Conservation (phyloP, 345 rosid genomes). For the Firmiana major region DNA sequence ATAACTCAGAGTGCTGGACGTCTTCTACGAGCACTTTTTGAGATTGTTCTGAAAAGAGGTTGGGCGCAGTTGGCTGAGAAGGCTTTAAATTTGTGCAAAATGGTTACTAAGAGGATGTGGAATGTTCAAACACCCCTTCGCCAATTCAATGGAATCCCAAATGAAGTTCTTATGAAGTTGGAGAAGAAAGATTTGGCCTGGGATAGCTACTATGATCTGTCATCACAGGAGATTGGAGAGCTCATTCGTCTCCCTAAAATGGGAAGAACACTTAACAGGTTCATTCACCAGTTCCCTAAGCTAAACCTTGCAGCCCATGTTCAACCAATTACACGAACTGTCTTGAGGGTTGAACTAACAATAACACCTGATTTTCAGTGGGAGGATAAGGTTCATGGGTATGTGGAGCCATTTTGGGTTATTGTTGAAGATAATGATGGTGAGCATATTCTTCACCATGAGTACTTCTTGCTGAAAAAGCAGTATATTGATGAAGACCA, state of each 20-base stretch:
- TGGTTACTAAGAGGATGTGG: slow-evolving; percentile 97
- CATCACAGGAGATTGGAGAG: slow-evolving; percentile 90
- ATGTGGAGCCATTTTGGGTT: slow-evolving; percentile 96
- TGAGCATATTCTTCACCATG: slow-evolving; percentile 90
- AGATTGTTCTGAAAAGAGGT: slow-evolving; percentile 88
- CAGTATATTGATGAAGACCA: slow-evolving; percentile 84
- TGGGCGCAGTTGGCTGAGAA: slow-evolving; percentile 96
- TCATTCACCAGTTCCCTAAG: slow-evolving; percentile 90
- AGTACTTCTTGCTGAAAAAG: slow-evolving; percentile 88
- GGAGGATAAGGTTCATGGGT: slow-evolving; percentile 94
- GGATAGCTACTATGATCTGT: slow-evolving; percentile 92
- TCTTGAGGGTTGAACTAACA: slow-evolving; percentile 82
- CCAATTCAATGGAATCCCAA: slow-evolving; percentile 77
- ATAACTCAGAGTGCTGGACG: slow-evolving; percentile 98
- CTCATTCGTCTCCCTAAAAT: slow-evolving; percentile 77
- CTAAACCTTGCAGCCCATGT: slow-evolving; percentile 77
- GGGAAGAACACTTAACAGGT: slow-evolving; percentile 86
- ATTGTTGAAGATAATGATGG: slow-evolving; percentile 93
- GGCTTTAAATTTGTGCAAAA: slow-evolving; percentile 84
- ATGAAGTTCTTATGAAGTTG: slow-evolving; percentile 76
- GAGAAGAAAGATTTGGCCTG: slow-evolving; percentile 98
- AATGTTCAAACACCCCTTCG: slow-evolving; percentile 93
- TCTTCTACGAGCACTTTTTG: slow-evolving; percentile 87
- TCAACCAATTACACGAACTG: slow-evolving; percentile 86
- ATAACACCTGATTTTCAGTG: slow-evolving; percentile 89